These are phyloP conservation scores for Alternaria brassicicola DNA, from an alignment of 2,329 filamentous ascomycete genomes.

Conservation along the genomic window DNA sequence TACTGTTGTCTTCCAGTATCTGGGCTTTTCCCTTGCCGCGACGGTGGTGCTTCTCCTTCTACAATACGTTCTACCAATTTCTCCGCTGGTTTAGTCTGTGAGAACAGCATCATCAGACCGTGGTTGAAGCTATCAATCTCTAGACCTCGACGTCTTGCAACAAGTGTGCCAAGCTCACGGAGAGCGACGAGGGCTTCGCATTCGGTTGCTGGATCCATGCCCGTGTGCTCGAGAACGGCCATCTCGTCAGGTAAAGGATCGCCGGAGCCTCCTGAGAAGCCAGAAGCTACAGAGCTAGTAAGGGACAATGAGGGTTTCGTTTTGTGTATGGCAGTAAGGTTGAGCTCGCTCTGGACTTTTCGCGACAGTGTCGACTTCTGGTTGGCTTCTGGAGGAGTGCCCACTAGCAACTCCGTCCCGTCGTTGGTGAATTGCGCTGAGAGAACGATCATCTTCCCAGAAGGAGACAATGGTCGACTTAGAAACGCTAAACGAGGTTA, in stretches of 20 bases:
- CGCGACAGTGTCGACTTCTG: conserved; percentile 28
- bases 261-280: conserved; percentile 41
- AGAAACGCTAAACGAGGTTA: conserved; percentile 27
- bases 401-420: conserved; percentile 38
- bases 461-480: conserved; percentile 45
- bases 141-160: conserved; percentile 47
- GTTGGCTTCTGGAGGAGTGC: conserved; percentile 35
- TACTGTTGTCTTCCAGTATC: background rate
- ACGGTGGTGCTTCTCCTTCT: background rate
- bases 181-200: conserved; percentile 43
- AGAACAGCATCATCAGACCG: conserved; percentile 44
- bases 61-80: background rate
- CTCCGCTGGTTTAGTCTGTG: conserved; percentile 10
- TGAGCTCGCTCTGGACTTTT: conserved; percentile 41
- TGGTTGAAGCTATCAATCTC: conserved; percentile 39
- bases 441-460: conserved; percentile 47
- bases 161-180: conserved; percentile 40
- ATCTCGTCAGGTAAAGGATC: conserved; percentile 42
- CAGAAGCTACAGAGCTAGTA: conserved; percentile 31
- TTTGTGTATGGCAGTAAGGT: conserved; percentile 22
- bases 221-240: background rate
- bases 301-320: conserved; percentile 5
- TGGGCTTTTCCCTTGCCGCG: background rate
- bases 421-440: conserved; percentile 47
- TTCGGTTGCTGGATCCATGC: conserved; percentile 26